phyloP scores from a whole-genome alignment of 768 basidiomycete genomes.

The Tulasnella calospora region DNA sequence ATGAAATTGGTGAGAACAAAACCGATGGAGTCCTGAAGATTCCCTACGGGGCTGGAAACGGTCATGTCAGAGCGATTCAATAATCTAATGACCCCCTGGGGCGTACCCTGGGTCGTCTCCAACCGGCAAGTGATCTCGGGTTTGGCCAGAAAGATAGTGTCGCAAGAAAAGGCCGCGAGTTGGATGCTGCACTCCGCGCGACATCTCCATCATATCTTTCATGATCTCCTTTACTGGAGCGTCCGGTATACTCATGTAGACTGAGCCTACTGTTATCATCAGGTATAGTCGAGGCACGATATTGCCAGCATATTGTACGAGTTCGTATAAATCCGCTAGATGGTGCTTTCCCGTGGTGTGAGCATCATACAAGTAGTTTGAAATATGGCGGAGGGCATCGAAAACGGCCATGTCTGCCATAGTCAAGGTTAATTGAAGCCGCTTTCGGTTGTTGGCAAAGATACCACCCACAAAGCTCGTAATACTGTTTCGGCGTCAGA shows the following conservation, averaged over 20 bases:
- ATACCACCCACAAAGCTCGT: slow-evolving; percentile 76
- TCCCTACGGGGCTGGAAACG: slow-evolving; percentile 64
- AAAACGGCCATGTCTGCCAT: slow-evolving; percentile 95
- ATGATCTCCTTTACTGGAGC: slow-evolving; percentile 98
- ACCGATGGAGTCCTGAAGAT: slow-evolving; percentile 88
- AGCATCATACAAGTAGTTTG: slow-evolving; percentile 94
- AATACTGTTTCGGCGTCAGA: slow-evolving; percentile 94
- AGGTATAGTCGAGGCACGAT: slow-evolving; percentile 91
- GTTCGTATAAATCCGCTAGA: slow-evolving; percentile 95
- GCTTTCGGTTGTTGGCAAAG: not conserved
- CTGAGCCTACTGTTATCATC: slow-evolving; percentile 99
- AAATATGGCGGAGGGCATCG: slow-evolving; percentile 89
- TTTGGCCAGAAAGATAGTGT: slow-evolving; percentile 96
- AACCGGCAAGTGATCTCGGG: slow-evolving; percentile 90
- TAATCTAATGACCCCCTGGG: not conserved
- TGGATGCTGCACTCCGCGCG: slow-evolving; percentile 93
- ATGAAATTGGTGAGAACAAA: slow-evolving; percentile 98
- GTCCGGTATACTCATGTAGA: slow-evolving; percentile 97
- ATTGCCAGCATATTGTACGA: slow-evolving; percentile 98
- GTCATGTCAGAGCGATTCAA: not conserved
- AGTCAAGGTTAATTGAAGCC: not conserved
- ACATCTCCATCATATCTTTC: slow-evolving; percentile 99
- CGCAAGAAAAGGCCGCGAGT: slow-evolving; percentile 91
- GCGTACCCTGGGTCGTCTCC: slow-evolving; percentile 73
- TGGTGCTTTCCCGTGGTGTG: slow-evolving; percentile 89